A percentile compares a stretch with the other conserved stretches of the same genome.
Conservation (phyloP, 331 rosid genomes). For the Acacia concinna region DNA sequence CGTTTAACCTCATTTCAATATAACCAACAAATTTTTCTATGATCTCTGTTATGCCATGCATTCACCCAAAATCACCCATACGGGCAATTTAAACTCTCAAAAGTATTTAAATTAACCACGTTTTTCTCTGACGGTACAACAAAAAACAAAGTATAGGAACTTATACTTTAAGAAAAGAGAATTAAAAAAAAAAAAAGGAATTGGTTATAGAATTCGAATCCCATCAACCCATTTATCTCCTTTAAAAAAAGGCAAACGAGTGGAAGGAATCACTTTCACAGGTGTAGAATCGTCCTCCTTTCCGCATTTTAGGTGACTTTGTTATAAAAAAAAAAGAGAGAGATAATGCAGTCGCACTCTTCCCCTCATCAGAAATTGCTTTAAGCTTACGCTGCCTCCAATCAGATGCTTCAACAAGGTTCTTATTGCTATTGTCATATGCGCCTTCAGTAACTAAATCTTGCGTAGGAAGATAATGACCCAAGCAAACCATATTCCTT, state of each 20-base stretch:
- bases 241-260: slow-evolving; percentile 7
- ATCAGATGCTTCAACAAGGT: not conserved
- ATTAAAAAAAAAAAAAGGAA: not conserved
- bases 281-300: not conserved
- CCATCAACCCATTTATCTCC: not conserved
- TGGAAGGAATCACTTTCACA: not conserved
- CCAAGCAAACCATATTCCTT: not conserved
- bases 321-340: not conserved
- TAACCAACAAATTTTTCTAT: not conserved
- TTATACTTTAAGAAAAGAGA: not conserved
- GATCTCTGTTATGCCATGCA: not conserved
- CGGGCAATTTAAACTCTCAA: not conserved
- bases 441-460: not conserved
- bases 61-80: not conserved
- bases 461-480: not conserved
- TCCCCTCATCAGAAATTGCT: not conserved
- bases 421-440: not conserved
- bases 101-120: not conserved
- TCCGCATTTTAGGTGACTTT: slow-evolving; percentile 5
- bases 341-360: not conserved
- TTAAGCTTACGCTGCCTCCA: not conserved
- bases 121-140: not conserved
- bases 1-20: not conserved
- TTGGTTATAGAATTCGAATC: not conserved
- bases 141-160: not conserved